These are phyloP conservation scores for Hypholoma sublateritium DNA, from an alignment of 768 basidiomycete genomes.

Conservation along the genomic window DNA sequence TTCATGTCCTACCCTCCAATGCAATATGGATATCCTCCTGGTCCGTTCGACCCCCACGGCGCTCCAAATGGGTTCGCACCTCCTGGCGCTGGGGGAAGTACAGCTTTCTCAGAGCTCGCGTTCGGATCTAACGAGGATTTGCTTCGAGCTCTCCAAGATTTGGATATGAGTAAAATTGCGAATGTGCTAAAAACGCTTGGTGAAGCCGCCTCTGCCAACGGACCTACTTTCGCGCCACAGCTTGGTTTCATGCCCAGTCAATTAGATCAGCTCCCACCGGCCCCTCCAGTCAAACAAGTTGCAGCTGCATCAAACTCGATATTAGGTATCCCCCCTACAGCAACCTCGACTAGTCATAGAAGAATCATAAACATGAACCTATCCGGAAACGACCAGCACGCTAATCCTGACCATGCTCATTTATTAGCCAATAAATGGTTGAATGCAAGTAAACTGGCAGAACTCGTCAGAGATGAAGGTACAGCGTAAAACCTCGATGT, in stretches of 20 bases:
- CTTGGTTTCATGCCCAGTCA: slow-evolving; percentile 22
- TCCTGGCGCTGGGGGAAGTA: slow-evolving; percentile 14
- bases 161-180: slow-evolving; percentile 73
- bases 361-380: slow-evolving; percentile 43
- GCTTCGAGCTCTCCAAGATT: slow-evolving; percentile 67
- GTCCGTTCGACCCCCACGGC: slow-evolving; percentile 18
- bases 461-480: slow-evolving; percentile 73
- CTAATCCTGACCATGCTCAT: slow-evolving; percentile 58
- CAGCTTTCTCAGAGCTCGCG: slow-evolving; percentile 35
- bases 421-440: slow-evolving; percentile 82
- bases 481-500: not conserved
- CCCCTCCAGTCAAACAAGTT: slow-evolving; percentile 35
- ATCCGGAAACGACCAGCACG: slow-evolving; percentile 38
- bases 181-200: slow-evolving; percentile 64
- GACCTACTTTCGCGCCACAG: slow-evolving; percentile 26
- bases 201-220: slow-evolving; percentile 50
- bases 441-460: slow-evolving; percentile 62
- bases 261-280: slow-evolving; percentile 24
- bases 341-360: slow-evolving; percentile 27
- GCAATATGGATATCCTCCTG: slow-evolving; percentile 24
- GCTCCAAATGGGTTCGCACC: slow-evolving; percentile 13
- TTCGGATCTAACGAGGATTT: slow-evolving; percentile 71
- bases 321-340: slow-evolving; percentile 35
- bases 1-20: slow-evolving; percentile 29
- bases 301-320: slow-evolving; percentile 44